Conservation (phyloP, 371 early-diverging fungal genomes). For the Mortierella sp. region DNA sequence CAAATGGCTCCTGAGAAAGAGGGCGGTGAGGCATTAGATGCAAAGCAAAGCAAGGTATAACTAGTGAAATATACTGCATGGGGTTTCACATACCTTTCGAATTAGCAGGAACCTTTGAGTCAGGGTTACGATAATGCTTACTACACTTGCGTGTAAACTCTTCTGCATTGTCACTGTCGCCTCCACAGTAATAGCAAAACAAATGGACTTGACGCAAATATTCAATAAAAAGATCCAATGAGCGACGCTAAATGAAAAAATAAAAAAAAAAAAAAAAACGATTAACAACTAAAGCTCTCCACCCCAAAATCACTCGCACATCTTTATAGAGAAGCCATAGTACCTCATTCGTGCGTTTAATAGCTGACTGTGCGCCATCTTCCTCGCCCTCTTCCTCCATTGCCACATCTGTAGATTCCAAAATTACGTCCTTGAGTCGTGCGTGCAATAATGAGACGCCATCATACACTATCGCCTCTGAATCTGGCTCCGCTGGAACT, state of each 20-base stretch:
- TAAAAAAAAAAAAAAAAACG: neutral
- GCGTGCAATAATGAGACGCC: slow-evolving; percentile 36
- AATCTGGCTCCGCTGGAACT: slow-evolving; percentile 10
- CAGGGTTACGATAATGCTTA: slow-evolving; percentile 74
- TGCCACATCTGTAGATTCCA: slow-evolving; percentile 19
- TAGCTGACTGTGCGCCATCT: slow-evolving; percentile 28
- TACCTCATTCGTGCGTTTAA: slow-evolving; percentile 34
- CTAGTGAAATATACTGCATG: neutral
- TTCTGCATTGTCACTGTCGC: slow-evolving; percentile 84
- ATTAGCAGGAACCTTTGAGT: slow-evolving; percentile 36
- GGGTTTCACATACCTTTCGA: slow-evolving; percentile 29
- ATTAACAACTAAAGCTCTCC: neutral
- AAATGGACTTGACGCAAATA: slow-evolving; percentile 93
- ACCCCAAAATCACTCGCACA: neutral
- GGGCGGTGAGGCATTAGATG: neutral
- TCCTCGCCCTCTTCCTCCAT: slow-evolving; percentile 48
- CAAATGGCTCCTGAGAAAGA: slow-evolving; percentile 61
- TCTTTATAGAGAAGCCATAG: neutral
- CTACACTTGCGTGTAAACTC: slow-evolving; percentile 86
- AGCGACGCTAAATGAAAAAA: slow-evolving; percentile 41
- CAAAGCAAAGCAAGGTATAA: neutral
- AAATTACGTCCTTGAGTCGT: slow-evolving; percentile 37
- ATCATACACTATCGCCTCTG: slow-evolving; percentile 25
- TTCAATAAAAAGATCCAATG: slow-evolving; percentile 85
- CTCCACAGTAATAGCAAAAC: slow-evolving; percentile 94